phyloP scores from a whole-genome alignment of 805 yeast genomes.

The Candida vartiovaarae region DNA sequence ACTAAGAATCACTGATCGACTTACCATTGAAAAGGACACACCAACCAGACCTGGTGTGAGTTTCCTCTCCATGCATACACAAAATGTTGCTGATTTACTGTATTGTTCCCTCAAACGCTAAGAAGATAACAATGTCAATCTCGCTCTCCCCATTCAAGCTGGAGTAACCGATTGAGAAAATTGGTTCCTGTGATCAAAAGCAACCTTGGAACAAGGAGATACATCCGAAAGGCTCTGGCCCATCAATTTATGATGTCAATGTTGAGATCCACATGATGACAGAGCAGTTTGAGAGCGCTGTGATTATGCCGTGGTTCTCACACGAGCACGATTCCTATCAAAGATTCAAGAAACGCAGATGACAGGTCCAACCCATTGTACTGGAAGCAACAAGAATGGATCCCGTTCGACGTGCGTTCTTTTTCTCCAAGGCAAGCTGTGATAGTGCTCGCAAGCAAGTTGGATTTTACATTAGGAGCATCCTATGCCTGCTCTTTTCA shows the following conservation, averaged over 20 bases:
- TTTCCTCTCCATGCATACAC: background rate
- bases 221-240: constrained; percentile 57
- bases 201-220: constrained; percentile 45
- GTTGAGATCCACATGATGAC: constrained; percentile 30
- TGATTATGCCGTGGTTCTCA: constrained; percentile 48
- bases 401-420: constrained; percentile 48
- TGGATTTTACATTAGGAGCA: constrained; percentile 39
- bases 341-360: constrained; percentile 25
- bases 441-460: constrained; percentile 30
- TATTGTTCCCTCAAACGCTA: no score
- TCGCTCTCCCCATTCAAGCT: constrained; percentile 24
- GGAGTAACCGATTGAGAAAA: constrained; percentile 31
- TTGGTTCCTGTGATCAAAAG: constrained; percentile 40
- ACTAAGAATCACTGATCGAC: no score
- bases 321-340: constrained; percentile 50
- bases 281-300: constrained; percentile 49
- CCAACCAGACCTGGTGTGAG: no score
- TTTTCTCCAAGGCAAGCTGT: constrained; percentile 46
- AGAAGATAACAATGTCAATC: constrained; percentile 28
- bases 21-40: no score
- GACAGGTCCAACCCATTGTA: constrained; percentile 32
- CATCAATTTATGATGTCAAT: constrained; percentile 35
- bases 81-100: background rate
- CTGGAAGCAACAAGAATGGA: constrained; percentile 44
- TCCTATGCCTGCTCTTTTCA: no score